Conservation (phyloP, 2,329 filamentous ascomycete genomes). For the Akanthomyces dipterigenus region DNA sequence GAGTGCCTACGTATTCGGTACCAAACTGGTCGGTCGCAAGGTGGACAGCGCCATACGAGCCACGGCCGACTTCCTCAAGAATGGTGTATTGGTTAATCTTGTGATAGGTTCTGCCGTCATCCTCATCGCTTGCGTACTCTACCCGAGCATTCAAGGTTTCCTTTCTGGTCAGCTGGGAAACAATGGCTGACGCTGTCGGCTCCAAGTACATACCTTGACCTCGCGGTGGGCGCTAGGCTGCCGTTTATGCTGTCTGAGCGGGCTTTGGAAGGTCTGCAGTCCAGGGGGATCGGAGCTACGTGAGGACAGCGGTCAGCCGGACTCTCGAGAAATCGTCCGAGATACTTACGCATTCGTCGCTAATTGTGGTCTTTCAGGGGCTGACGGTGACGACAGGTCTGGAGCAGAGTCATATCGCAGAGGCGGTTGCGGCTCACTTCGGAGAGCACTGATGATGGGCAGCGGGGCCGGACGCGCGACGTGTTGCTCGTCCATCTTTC, state of each 20-base stretch:
- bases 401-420: neutral
- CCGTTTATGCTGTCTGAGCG: slow-evolving; percentile 50
- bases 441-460: neutral
- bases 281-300: slow-evolving; percentile 37
- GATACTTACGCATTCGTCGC: slow-evolving; percentile 30
- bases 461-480: neutral
- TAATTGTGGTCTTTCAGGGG: neutral
- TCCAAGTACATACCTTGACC: slow-evolving; percentile 40
- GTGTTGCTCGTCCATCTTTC: neutral
- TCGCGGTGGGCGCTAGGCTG: slow-evolving; percentile 52
- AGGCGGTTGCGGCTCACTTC: neutral
- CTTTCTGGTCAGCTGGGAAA: slow-evolving; percentile 33
- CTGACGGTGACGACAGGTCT: neutral
- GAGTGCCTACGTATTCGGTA: slow-evolving; percentile 72
- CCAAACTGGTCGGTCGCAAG: slow-evolving; percentile 85
- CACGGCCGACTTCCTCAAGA: slow-evolving; percentile 90
- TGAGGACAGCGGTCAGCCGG: neutral
- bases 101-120: slow-evolving; percentile 74
- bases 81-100: slow-evolving; percentile 94
- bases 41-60: slow-evolving; percentile 92
- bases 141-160: slow-evolving; percentile 89
- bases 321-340: neutral
- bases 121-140: slow-evolving; percentile 77
- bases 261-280: slow-evolving; percentile 40
- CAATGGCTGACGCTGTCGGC: slow-evolving; percentile 3